Conservation (phyloP, 495 filamentous ascomycete species). For the Symbiotaphrina buchneri region DNA sequence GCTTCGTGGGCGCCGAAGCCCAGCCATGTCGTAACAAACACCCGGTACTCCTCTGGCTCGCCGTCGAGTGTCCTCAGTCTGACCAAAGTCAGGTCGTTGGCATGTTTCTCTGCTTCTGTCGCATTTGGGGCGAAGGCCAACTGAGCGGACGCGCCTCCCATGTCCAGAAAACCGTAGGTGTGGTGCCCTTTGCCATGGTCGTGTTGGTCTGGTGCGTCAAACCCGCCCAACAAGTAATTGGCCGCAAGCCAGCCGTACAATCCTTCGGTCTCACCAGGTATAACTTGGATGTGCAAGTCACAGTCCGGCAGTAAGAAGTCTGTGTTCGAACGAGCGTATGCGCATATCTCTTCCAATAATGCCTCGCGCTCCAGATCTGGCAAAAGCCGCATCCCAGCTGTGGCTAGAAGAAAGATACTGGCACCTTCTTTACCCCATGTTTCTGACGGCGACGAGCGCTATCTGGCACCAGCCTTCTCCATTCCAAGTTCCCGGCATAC, state of each 20-base stretch:
- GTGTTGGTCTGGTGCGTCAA: conserved; percentile 56
- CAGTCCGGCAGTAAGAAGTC: conserved; percentile 81
- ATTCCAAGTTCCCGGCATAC: too few species aligned
- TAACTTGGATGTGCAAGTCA: conserved; percentile 76
- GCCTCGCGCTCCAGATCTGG: conserved; percentile 43
- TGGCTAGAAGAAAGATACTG: conserved; percentile 85
- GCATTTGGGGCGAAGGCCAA: conserved; percentile 92
- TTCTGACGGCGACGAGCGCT: too few species aligned
- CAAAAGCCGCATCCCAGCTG: conserved; percentile 91
- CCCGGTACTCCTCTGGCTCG: conserved; percentile 47
- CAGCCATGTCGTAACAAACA: conserved; percentile 94
- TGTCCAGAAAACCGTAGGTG: conserved; percentile 95
- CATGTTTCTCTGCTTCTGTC: conserved; percentile 78
- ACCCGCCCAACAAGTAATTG: conserved; percentile 93
- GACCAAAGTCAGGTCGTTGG: conserved; percentile 69
- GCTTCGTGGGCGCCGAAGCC: conserved; percentile 91
- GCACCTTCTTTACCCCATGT: too few species aligned
- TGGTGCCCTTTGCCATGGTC: conserved; percentile 70
- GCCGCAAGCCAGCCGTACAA: conserved; percentile 97
- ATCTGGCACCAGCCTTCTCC: too few species aligned
- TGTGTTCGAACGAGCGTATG: conserved; percentile 57
- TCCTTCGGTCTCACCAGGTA: conserved; percentile 91
- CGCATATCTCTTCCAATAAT: conserved; percentile 59
- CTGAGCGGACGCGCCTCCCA: conserved; percentile 93
- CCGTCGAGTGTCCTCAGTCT: conserved; percentile 69